Evolutionary conservation across 2,329 filamentous ascomycete species (phyloP).

Genomic region (Davidsoniella virescens): DNA sequence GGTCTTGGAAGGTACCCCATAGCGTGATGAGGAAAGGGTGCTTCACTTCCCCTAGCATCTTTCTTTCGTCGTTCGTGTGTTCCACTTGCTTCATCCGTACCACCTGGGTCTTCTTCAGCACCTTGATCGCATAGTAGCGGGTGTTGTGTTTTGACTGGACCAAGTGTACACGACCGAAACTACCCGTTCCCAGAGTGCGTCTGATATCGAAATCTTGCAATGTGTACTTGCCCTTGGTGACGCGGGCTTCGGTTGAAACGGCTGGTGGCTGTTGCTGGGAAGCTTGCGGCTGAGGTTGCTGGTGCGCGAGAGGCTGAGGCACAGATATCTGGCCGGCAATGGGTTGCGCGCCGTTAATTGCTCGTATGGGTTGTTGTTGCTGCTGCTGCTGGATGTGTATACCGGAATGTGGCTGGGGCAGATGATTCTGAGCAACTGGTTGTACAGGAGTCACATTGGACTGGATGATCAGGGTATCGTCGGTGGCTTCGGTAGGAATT

Average conservation of each 20-base stretch:
- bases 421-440: constrained; percentile 42
- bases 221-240: constrained; percentile 95
- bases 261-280: constrained; percentile 16
- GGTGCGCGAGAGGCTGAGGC: constrained; percentile 16
- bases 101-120: constrained; percentile 94
- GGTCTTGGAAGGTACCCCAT: constrained; percentile 96
- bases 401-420: constrained; percentile 5
- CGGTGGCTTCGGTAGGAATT: constrained; percentile 13
- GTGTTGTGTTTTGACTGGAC: constrained; percentile 98
- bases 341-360: not conserved
- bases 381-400: constrained; percentile 11
- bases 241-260: constrained; percentile 30
- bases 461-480: constrained; percentile 16
- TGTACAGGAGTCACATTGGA: constrained; percentile 16
- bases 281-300: constrained; percentile 18
- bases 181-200: constrained; percentile 86
- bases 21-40: constrained; percentile 95
- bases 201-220: constrained; percentile 78
- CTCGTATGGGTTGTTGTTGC: constrained; percentile 1
- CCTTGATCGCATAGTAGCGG: constrained; percentile 95
- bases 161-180: constrained; percentile 89
- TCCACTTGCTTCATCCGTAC: constrained; percentile 99
- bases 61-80: constrained; percentile 94
- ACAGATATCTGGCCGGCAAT: constrained; percentile 14
- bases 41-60: constrained; percentile 91